Base-by-base conservation (phyloP, 495 filamentous ascomycete species). In the Pseudevernia furfuracea region DNA sequence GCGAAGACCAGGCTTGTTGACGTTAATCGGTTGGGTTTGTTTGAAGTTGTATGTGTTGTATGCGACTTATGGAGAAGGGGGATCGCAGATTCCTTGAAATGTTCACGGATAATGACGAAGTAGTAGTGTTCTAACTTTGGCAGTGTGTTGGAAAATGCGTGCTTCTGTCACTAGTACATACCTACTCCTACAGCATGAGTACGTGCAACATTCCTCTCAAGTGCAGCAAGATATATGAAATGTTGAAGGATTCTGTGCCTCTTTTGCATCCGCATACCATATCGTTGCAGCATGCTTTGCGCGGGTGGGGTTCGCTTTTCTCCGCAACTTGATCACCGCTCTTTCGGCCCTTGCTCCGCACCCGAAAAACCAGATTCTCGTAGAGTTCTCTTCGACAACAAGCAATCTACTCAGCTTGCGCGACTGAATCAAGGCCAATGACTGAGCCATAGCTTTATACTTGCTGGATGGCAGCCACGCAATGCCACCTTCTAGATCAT, bases 391-490 rank as follows among this genome's bases (percentile, higher is more conserved):
- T 19, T 32, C 49, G 14, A 30, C 25, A 30, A 17, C 12, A 4
- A 30, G 49, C 49, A 19, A 49, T 23, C 23, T 3, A 15, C 19
- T 53, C 28, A 4, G 25, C 28, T 43, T 56, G 23, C 23, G 37
- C 37, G 2, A 9, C 15, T 12, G 23, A 10, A 6, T 4, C 7
- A 34, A 43, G n/a, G 6, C 25, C 49, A 19, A 55, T 56, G 48
- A 62, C 4, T 30, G 60, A 62, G 49, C 55, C 38, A 58, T 58
- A 57, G 44, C 56, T 36, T 55, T 21, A 11, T 60, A 12, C 44
- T 38, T 46, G 30, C 53, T 64, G 59, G 56, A 70, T 70, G 68
- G 68, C 66, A 63, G 66, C 52, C 44, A 34, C 61, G 66, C 39
- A 60, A 70, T 70, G 68, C 63, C 36, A 56, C 60, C 30, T 48